Evolutionary conservation across 495 filamentous ascomycete genomes (phyloP).

Genomic region (Massariosphaeria phaeospora): DNA sequence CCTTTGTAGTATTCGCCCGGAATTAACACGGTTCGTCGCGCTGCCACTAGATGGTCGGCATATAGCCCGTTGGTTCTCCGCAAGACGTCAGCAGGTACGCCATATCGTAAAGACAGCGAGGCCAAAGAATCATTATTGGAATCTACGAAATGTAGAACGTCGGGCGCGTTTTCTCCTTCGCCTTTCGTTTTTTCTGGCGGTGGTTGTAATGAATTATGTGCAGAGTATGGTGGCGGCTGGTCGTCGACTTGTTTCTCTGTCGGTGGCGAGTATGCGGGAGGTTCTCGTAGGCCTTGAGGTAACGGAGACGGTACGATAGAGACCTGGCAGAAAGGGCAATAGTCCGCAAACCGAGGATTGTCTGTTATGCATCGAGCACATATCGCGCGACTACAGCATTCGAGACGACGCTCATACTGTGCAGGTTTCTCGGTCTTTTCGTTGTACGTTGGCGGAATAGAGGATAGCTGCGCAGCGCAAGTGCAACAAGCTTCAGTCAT

Average conservation of each 20-base stretch:
- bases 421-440: constrained; percentile 54
- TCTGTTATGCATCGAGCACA: constrained; percentile 62
- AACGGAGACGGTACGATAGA: constrained; percentile 48
- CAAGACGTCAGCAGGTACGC: constrained; percentile 53
- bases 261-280: constrained; percentile 53
- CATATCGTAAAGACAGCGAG: constrained; percentile 63
- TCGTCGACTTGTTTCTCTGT: constrained; percentile 13
- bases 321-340: constrained; percentile 62
- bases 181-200: constrained; percentile 32
- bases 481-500: constrained; percentile 57
- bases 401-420: constrained; percentile 47
- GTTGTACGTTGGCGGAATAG: constrained; percentile 42
- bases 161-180: constrained; percentile 41
- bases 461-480: constrained; percentile 55
- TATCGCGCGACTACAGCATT: constrained; percentile 63
- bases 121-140: constrained; percentile 56
- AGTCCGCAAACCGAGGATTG: constrained; percentile 63
- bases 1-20: constrained; percentile 61
- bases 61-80: constrained; percentile 58
- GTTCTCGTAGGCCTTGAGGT: constrained; percentile 53
- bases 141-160: constrained; percentile 65
- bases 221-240: constrained; percentile 38
- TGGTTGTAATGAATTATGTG: constrained; percentile 33
- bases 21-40: constrained; percentile 61
- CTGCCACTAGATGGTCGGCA: constrained; percentile 60